These are phyloP conservation scores for Selaginella moellendorffii DNA, from an alignment of 75 land plant genomes.

Conservation along the genomic window DNA sequence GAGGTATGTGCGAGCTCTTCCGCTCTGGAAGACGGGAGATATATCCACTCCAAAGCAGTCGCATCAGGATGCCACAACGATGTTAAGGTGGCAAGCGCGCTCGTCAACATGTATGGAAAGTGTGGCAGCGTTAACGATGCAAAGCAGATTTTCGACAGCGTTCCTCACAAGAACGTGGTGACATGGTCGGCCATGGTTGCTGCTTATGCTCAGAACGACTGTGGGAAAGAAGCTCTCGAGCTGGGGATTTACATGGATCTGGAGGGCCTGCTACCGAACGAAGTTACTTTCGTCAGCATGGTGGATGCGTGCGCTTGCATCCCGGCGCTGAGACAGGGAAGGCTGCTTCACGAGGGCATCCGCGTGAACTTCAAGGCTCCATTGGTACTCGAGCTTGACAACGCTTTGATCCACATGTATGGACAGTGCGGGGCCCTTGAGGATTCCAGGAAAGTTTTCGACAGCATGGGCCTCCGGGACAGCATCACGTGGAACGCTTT, in stretches of 20 bases:
- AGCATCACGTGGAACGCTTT: not conserved
- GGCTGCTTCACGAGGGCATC: not conserved
- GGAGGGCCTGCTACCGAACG: not conserved
- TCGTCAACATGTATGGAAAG: conserved; percentile 3
- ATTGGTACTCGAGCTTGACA: not conserved
- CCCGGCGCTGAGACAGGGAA: not conserved
- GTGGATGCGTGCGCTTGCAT: not conserved
- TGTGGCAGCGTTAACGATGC: not conserved
- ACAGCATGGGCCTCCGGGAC: not conserved
- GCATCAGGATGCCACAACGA: not conserved
- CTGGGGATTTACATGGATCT: not conserved
- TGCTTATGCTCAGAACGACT: not conserved
- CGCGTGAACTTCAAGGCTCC: not conserved
- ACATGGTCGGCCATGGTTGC: not conserved
- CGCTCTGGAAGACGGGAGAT: not conserved
- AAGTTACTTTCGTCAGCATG: conserved; percentile 2
- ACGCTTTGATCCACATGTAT: conserved; percentile 2
- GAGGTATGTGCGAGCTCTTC: not conserved
- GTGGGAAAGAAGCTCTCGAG: conserved; percentile 1
- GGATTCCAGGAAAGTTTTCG: not conserved
- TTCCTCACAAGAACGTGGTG: not conserved
- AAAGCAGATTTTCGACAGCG: not conserved
- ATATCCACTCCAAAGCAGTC: not conserved
- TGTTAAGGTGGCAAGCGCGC: not conserved
- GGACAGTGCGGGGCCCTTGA: not conserved